Base-by-base conservation (phyloP, 75 land plant species). In the Azolla pinnata region DNA sequence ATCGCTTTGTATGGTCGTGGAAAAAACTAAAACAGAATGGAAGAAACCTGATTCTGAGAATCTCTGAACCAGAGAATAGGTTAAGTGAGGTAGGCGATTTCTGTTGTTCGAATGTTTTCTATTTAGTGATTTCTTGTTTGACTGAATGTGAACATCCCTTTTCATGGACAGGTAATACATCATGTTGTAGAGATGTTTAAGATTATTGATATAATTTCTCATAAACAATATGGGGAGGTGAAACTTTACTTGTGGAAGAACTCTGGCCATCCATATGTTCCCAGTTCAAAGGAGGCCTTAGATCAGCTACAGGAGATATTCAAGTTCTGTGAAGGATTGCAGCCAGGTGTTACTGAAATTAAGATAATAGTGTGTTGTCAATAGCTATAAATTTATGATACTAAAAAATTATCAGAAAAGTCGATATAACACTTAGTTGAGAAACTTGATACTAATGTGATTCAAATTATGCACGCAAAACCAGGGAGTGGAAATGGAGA, bases 181-280 rank as follows among this genome's bases (percentile, higher is more conserved):
- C 31, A 31, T 9, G 26, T 44, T 20, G 29, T 9, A 27, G 52
- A 61, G 28, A 65, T 66, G 53, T 59, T 56, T 40, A 40, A 29
- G 50, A 72, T 68, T 24, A 65, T 82, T 29, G 70, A 62, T 35
- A 33, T 49, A 29, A 8, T 33, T 19, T 57, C 67, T 54, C 33
- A 14, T 24, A 60, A 44, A 56, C 29, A 32, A 34, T 38, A 69
- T 5, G 27, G 59, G 51, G 60, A 63, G 1, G 30, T 64, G n/a
- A 89, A 80, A 59, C 75, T 95, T 3, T 54, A 68, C 50, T 64
- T 95, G 30, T 95, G 97, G 99, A 67, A 74, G 42, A 44, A 71
- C 74, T 89, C 76, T 29, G 97, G 99, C 33, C 97, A 90, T 62
- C 99, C 99, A 44, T 21, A 61, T 58, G 4, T 80, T 34, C 82